Evolutionary conservation across 345 rosid species (phyloP).

Genomic region (Xanthoceras sorbifolium): DNA sequence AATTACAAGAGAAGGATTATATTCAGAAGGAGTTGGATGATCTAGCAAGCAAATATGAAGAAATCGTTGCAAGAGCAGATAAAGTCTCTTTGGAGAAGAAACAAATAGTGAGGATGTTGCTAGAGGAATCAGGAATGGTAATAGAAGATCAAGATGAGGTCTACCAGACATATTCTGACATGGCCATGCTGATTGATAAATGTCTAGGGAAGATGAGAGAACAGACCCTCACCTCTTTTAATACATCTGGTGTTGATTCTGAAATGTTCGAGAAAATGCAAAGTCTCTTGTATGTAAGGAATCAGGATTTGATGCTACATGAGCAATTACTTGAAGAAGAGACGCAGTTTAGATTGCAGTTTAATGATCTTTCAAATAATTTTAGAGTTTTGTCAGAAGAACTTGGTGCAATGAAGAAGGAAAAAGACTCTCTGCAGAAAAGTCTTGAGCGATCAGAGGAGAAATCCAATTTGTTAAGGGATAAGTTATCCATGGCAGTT

Average conservation of each 20-base stretch:
- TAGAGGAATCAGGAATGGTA: conserved; percentile 57
- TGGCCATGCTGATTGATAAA: conserved; percentile 45
- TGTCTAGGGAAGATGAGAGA: conserved; percentile 61
- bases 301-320: conserved; percentile 60
- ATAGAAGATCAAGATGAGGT: conserved; percentile 36
- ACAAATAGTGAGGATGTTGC: conserved; percentile 51
- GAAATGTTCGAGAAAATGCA: conserved; percentile 59
- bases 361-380: conserved; percentile 44
- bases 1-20: conserved; percentile 64
- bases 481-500: conserved; percentile 86
- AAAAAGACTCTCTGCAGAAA: conserved; percentile 54
- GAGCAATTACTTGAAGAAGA: conserved; percentile 70
- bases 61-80: conserved; percentile 41
- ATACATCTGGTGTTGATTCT: conserved; percentile 35
- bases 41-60: conserved; percentile 41
- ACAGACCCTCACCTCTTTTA: conserved; percentile 35
- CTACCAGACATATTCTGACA: conserved; percentile 38
- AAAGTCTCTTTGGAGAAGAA: conserved; percentile 56
- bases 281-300: conserved; percentile 63
- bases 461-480: conserved; percentile 70
- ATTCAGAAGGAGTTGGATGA: conserved; percentile 51
- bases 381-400: conserved; percentile 45
- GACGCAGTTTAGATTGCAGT: conserved; percentile 45
- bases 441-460: conserved; percentile 81
- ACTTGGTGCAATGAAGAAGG: conserved; percentile 56